phyloP scores from a whole-genome alignment of 2,329 filamentous ascomycete species.

The Sclerotinia sclerotiorum region DNA sequence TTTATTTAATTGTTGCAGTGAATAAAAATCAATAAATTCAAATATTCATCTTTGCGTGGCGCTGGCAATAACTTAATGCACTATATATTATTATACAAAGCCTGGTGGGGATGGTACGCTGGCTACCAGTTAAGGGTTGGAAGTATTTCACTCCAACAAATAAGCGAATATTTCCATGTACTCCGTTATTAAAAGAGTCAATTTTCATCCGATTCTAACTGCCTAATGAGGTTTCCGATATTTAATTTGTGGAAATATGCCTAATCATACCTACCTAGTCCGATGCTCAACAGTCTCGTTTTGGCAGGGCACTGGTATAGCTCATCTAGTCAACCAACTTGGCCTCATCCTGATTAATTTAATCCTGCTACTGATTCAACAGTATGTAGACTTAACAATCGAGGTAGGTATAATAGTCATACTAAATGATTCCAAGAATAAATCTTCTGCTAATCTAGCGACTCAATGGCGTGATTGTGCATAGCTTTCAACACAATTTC shows the following conservation, averaged over 20 bases:
- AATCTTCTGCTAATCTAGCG: neutral
- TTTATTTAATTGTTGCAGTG: neutral
- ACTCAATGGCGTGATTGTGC: neutral
- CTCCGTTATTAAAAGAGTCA: neutral
- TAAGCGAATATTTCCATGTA: neutral
- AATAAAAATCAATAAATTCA: neutral
- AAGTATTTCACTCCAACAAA: neutral
- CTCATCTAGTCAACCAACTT: neutral
- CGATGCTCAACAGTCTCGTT: neutral
- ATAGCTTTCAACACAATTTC: neutral
- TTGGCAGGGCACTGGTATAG: neutral
- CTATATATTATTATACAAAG: no score
- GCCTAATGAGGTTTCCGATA: neutral
- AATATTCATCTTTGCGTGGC: neutral
- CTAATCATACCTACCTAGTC: no score
- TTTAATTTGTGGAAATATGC: no score
- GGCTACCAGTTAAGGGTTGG: no score
- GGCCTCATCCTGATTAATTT: neutral
- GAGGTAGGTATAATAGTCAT: neutral
- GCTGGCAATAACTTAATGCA: no score
- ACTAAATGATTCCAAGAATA: neutral
- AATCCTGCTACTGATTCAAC: neutral
- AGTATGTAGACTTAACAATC: neutral
- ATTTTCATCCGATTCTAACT: neutral
- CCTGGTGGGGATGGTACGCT: no score